Percentiles rank a stretch among this genome's conserved stretches.
Evolutionary conservation across 176 grass and related monocot genomes (phyloP).

Genomic region (Aegilops speltoides): DNA sequence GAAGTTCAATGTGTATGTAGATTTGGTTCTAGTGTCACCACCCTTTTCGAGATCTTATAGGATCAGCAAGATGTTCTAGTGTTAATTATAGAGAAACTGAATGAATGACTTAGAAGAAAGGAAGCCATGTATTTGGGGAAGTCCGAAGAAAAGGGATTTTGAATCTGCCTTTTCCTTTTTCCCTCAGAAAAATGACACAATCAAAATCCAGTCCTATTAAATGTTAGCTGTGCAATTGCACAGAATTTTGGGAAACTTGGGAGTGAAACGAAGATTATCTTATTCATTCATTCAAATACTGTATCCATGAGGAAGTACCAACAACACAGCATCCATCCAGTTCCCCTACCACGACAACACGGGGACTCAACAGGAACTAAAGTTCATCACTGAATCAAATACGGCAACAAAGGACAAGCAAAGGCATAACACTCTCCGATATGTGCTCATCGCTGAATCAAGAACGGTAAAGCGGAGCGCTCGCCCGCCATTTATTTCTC

Average conservation of each 20-base stretch:
- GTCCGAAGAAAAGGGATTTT: too few relatives aligned
- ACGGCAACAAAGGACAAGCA: not conserved
- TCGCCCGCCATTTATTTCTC: not conserved
- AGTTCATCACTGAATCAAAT: not conserved
- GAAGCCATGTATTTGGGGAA: too few relatives aligned
- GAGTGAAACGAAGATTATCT: not conserved
- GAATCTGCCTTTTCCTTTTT: too few relatives aligned
- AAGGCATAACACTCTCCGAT: slow-evolving; percentile 20
- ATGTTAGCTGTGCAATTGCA: not conserved
- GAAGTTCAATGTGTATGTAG: too few relatives aligned
- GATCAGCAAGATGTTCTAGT: too few relatives aligned
- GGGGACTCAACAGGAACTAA: not conserved
- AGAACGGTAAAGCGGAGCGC: not conserved
- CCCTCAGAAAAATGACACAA: too few relatives aligned
- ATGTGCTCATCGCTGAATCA: slow-evolving; percentile 5
- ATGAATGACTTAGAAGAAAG: too few relatives aligned
- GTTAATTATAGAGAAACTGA: too few relatives aligned
- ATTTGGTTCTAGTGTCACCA: too few relatives aligned
- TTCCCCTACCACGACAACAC: not conserved
- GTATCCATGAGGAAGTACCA: not conserved
- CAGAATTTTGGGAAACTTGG: not conserved
- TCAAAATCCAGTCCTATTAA: not conserved
- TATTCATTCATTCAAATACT: slow-evolving; percentile 24
- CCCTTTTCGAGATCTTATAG: too few relatives aligned
- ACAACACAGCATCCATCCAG: not conserved